Percentiles rank a stretch among this genome's conserved stretches.
Evolutionary conservation across 306 rosid species (phyloP).

Genomic region (Cajanus cajan): DNA sequence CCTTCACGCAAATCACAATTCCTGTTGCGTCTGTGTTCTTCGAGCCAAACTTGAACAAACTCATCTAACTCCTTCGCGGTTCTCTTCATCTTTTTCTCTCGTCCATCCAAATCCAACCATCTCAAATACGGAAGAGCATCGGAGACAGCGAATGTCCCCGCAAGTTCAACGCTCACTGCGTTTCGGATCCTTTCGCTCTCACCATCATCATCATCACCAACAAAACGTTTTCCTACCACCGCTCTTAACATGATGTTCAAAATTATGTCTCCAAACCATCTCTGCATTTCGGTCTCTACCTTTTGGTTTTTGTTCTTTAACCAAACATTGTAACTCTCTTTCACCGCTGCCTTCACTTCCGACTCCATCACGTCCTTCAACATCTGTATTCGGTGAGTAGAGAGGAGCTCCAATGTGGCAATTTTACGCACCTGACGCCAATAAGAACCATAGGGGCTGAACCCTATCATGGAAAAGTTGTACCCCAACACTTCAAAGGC

Average conservation of each 20-base stretch:
- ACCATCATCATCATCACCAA: neutral
- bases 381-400: slow-evolving; percentile 16
- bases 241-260: slow-evolving; percentile 8
- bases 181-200: slow-evolving; percentile 8
- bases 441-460: neutral
- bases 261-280: slow-evolving; percentile 31
- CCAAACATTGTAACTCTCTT: neutral
- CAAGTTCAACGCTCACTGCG: neutral
- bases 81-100: slow-evolving; percentile 36
- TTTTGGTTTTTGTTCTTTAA: neutral
- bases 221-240: slow-evolving; percentile 34
- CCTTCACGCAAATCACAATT: too few relatives aligned
- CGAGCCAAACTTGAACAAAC: neutral
- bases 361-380: slow-evolving; percentile 25
- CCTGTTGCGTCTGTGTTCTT: slow-evolving; percentile 26
- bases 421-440: slow-evolving; percentile 27
- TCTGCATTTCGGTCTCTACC: slow-evolving; percentile 22
- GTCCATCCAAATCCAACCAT: slow-evolving; percentile 49
- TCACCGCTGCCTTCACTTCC: slow-evolving; percentile 17
- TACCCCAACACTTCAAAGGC: slow-evolving; percentile 29
- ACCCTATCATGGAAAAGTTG: slow-evolving; percentile 22
- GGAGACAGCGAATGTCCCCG: neutral
- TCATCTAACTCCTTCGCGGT: slow-evolving; percentile 25
- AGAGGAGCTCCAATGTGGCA: slow-evolving; percentile 16
- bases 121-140: slow-evolving; percentile 40